Evolutionary conservation across 1,284 basidiomycete species (phyloP), one percentile per base, ranked within the genome.

Genomic region (Agroathelia rolfsii): DNA sequence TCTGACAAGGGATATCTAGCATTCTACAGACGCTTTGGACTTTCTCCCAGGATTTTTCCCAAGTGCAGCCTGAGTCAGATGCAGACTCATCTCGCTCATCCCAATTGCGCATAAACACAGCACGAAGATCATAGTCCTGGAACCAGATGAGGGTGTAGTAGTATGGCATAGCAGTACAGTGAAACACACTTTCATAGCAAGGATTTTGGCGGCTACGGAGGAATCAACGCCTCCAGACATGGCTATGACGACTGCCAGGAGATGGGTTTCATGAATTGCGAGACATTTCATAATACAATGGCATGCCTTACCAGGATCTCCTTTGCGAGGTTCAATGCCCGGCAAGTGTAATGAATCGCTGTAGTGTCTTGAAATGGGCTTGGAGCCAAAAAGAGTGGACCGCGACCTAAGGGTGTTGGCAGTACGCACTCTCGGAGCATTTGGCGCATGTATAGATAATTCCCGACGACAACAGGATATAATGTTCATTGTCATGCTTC

Each of bases 161-260:
- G 9, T 23, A 17, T 20, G 16, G 18, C 26, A 30, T 16, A 18
- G 13, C 13, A 17, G 23, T 22, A 25, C 27, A 30, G n/a, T 6
- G 21, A 22, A 40, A 35, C 53, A 24, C 12, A 82, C 83, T 51
- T 80, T 53, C 29, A 80, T 67, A 11, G 76, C 62, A n/a, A 94
- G 59, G 13, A 94, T 55, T 34, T 67, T 66, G 6, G 89, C 84
- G 1, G 82, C 67, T 5, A 92, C 85, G 3, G 85, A 89, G 1
- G 92, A 95, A 55, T 97, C 93, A 3, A 97, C 93, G 1, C 94
- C 94, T 22, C 94, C 94, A 0, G 89, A 95, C 83, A 96, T 90
- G 18, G 86, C 90, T 2, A 95, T 73, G 1, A 87, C 73, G 28
- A 96, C 88, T 89, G n/a, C 28, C 11, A 21, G 6, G 20, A 22